Evolutionary conservation across 1,284 basidiomycete species (phyloP).

Genomic region (Microbotryum lychnidis-dioicae): DNA sequence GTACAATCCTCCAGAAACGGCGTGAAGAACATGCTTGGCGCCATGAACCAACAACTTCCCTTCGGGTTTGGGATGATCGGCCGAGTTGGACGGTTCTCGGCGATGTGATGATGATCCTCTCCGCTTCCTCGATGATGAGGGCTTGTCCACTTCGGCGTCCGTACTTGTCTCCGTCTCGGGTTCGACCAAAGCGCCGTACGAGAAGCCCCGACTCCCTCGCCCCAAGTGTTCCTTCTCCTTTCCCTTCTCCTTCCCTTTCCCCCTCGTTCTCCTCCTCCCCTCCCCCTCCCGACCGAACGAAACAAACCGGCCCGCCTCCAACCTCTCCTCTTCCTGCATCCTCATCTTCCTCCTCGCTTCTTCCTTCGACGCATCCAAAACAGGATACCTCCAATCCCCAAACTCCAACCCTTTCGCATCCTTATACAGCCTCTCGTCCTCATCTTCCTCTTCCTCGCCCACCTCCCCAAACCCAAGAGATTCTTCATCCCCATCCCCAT

Average conservation of each 20-base stretch:
- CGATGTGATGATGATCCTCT: conserved; percentile 2
- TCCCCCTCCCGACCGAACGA: neutral
- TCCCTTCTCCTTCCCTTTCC: no score
- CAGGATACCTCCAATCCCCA: conserved; percentile 46
- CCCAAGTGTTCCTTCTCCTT: no score
- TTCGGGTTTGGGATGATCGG: conserved; percentile 10
- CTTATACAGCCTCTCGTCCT: conserved; percentile 50
- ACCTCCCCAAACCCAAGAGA: conserved; percentile 39
- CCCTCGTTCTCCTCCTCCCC: neutral
- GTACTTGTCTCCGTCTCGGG: no score
- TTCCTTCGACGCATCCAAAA: conserved; percentile 36
- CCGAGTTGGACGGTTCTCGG: conserved; percentile 1
- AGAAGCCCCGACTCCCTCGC: no score
- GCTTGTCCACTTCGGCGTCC: no score
- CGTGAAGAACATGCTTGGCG: conserved; percentile 17
- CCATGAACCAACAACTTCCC: conserved; percentile 14
- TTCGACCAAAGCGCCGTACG: no score
- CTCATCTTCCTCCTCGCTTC: conserved; percentile 32
- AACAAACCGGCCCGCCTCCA: conserved; percentile 3
- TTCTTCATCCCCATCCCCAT: conserved; percentile 25
- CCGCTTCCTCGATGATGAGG: neutral
- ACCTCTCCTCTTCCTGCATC: conserved; percentile 25
- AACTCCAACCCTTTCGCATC: conserved; percentile 67
- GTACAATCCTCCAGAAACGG: conserved; percentile 15
- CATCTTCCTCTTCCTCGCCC: conserved; percentile 48